Evolutionary conservation across 176 grass and related monocot genomes (phyloP), one percentile per base, ranked within the genome.

Genomic region (Eremochloa ophiuroides): DNA sequence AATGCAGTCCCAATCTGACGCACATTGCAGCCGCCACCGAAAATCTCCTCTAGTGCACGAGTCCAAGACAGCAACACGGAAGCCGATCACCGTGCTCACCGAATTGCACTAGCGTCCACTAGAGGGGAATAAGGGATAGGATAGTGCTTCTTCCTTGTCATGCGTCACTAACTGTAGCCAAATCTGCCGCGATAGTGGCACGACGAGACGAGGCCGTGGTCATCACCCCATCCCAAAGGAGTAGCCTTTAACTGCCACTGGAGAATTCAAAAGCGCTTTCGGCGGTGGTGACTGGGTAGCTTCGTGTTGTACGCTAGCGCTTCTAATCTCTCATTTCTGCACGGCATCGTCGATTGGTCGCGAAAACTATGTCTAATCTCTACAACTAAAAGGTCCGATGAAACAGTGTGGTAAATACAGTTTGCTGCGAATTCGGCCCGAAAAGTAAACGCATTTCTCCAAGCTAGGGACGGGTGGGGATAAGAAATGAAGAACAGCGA

Each of bases 101-200:
- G 62, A 59, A 85, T 47, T 51, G 73, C 72, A 59, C 43, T 81
- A 77, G 42, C 77, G 22, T 62, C 82, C 72, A 65, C 82, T 77
- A 20, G 38, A 29, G 1, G n/a, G n/a, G n/a, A n/a, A n/a, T n/a
- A n/a, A n/a, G n/a, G n/a, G 43, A 10, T 38, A 23, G 53, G 53
- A 26, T 18, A 44, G 17, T 38, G 26, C 4, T 43, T 10, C 17
- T 33, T 12, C 29, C n/a, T 38, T 38, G 11, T 47, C 75, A 47
- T 43, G 20, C 38, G 61, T 55, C 53, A 41, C 41, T 55, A 31
- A 51, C 86, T 79, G 60, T 59, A 41, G 13, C n/a, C 18, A 34
- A 35, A 80, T 84, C 82, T 23, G 33, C 8, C 3, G 51, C 8
- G 11, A 82, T 42, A 77, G 79, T 64, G 85, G 42, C 33, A 33